Percentiles rank a stretch among this genome's conserved stretches.
These are phyloP conservation scores for Capronia americana DNA, from an alignment of 2,329 filamentous ascomycete species.

Conservation along the genomic window DNA sequence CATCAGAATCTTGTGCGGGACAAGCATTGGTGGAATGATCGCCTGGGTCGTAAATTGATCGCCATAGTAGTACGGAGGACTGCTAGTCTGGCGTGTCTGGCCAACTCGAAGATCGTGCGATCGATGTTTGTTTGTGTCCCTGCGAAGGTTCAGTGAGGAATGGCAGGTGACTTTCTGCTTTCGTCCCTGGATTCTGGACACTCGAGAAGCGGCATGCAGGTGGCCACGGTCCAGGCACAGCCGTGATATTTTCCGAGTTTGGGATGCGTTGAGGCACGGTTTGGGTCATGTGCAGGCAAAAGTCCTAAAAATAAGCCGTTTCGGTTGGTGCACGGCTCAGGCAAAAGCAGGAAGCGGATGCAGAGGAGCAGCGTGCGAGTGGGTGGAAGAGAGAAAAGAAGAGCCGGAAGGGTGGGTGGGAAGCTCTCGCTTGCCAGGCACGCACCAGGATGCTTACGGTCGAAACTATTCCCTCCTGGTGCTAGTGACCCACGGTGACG, in stretches of 20 bases:
- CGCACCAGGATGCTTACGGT: neutral
- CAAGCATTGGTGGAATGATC: conserved; percentile 1
- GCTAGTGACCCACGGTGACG: neutral
- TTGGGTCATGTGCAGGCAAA: neutral
- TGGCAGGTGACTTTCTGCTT: neutral
- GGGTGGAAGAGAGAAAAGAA: neutral
- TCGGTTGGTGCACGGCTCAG: neutral
- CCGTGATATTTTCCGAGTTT: neutral
- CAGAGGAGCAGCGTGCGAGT: neutral
- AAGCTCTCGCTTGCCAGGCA: neutral
- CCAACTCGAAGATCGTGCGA: neutral
- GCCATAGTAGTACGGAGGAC: neutral
- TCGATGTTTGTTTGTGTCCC: neutral
- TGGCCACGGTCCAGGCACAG: conserved; percentile 2
- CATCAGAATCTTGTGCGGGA: neutral
- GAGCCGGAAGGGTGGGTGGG: neutral
- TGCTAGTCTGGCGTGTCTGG: neutral
- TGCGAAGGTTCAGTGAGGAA: neutral
- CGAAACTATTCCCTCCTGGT: neutral
- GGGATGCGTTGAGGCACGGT: neutral
- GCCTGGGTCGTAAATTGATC: neutral
- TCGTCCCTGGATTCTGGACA: neutral
- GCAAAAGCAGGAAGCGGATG: neutral
- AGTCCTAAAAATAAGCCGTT: neutral
- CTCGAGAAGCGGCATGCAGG: neutral